Percentiles rank a stretch among this genome's conserved stretches.
These are phyloP conservation scores for Calonectria ilicicola DNA, from an alignment of 2,329 filamentous ascomycete species.

Conservation along the genomic window DNA sequence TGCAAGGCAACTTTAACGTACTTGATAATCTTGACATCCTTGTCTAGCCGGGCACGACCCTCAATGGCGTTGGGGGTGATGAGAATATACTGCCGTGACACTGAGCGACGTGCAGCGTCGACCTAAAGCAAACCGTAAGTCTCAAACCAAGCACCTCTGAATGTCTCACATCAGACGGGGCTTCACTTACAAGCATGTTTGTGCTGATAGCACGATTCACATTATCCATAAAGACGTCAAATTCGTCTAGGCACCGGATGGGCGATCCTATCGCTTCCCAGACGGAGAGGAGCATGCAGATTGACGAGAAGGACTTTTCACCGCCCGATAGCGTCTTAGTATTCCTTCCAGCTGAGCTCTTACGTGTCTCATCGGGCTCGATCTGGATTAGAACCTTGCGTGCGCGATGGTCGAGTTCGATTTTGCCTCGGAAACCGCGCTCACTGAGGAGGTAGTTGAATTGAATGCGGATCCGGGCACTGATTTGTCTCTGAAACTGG, in stretches of 20 bases:
- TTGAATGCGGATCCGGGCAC: slow-evolving; percentile 83
- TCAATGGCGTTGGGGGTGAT: slow-evolving; percentile 93
- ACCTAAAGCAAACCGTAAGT: slow-evolving; percentile 65
- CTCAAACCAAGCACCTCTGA: background rate
- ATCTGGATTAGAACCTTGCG: slow-evolving; percentile 83
- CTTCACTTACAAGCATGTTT: slow-evolving; percentile 82
- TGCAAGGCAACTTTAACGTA: slow-evolving; percentile 47
- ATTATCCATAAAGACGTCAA: slow-evolving; percentile 99
- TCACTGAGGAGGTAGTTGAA: slow-evolving; percentile 92
- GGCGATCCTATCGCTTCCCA: slow-evolving; percentile 99
- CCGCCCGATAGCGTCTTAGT: slow-evolving; percentile 95
- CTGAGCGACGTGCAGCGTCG: slow-evolving; percentile 82
- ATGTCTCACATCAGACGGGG: slow-evolving; percentile 16
- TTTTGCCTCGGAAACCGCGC: slow-evolving; percentile 85
- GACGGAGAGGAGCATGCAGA: slow-evolving; percentile 90
- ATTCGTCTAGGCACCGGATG: slow-evolving; percentile 94
- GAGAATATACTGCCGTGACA: slow-evolving; percentile 94
- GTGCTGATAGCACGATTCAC: slow-evolving; percentile 95
- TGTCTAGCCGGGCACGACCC: slow-evolving; percentile 65
- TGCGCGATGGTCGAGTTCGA: slow-evolving; percentile 81
- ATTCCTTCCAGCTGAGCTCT: slow-evolving; percentile 77
- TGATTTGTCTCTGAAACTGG: slow-evolving; percentile 86
- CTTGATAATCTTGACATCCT: slow-evolving; percentile 85
- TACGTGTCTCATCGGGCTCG: slow-evolving; percentile 77
- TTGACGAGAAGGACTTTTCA: slow-evolving; percentile 97